Percentiles rank a stretch among this genome's conserved stretches.
Conservation (phyloP, 331 rosid genomes). For the Arachis monticola region DNA sequence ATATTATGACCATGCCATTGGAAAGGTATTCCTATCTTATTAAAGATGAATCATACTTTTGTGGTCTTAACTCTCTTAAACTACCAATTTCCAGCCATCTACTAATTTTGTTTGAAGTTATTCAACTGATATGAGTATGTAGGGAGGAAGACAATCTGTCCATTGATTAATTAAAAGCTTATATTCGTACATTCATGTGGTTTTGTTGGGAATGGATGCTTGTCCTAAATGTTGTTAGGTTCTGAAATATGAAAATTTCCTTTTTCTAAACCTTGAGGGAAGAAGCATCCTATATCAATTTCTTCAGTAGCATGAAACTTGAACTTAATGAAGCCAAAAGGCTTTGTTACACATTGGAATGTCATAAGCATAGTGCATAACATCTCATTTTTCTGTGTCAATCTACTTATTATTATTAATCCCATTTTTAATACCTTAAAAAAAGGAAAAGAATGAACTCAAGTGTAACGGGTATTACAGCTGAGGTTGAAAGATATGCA, state of each 20-base stretch:
- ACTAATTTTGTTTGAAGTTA: not conserved
- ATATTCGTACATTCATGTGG: no score
- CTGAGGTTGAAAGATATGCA: constrained; percentile 31
- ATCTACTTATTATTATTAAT: constrained; percentile 1
- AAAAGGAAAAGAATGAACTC: not conserved
- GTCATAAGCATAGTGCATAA: not conserved
- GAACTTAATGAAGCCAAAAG: no score
- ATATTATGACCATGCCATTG: no score
- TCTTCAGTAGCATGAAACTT: no score
- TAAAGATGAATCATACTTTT: constrained; percentile 19
- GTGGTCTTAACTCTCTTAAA: not conserved
- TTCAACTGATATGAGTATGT: constrained; percentile 19
- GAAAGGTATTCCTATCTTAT: not conserved
- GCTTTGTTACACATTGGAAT: not conserved
- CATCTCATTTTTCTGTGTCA: not conserved
- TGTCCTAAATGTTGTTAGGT: no score
- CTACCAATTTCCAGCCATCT: constrained; percentile 12
- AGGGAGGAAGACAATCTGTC: constrained; percentile 24
- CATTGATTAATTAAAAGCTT: not conserved
- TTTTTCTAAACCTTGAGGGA: no score
- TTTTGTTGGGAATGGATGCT: no score
- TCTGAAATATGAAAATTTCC: no score
- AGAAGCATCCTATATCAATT: no score
- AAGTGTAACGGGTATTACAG: not conserved
- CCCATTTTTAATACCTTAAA: not conserved